phyloP scores from a whole-genome alignment of 345 rosid species.

The Punica granatum region DNA sequence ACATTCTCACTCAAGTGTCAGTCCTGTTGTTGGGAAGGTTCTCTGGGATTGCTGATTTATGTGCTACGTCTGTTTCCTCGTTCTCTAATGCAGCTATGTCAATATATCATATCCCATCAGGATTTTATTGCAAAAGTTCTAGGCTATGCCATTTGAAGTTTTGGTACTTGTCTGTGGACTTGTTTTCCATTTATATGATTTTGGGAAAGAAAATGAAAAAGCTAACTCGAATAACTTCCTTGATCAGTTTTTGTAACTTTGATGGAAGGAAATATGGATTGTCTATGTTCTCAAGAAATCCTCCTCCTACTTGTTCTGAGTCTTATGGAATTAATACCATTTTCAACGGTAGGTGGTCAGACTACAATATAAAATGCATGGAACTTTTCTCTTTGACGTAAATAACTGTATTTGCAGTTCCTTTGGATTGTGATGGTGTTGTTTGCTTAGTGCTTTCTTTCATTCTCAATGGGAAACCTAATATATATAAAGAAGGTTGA shows the following conservation, averaged over 20 bases:
- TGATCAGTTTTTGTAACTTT: not conserved
- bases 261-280: not conserved
- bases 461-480: not conserved
- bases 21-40: not conserved
- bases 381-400: not conserved
- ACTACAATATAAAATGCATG: not conserved
- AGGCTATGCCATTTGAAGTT: not conserved
- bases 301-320: not conserved
- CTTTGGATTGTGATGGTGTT: not conserved
- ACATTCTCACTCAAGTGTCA: not conserved
- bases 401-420: not conserved
- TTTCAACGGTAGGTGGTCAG: not conserved
- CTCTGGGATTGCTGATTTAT: not conserved
- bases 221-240: not conserved
- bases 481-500: not conserved
- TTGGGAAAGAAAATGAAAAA: not conserved
- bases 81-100: not conserved
- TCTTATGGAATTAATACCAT: not conserved
- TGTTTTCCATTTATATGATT: not conserved
- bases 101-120: not conserved
- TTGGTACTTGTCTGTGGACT: not conserved
- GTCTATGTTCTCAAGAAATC: not conserved
- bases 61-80: not conserved
- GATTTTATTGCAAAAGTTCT: not conserved
- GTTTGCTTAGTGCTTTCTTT: not conserved